Percentiles rank a stretch among this genome's conserved stretches.
phyloP scores from a whole-genome alignment of 768 basidiomycete species.

The Kwoniella botswanensis region DNA sequence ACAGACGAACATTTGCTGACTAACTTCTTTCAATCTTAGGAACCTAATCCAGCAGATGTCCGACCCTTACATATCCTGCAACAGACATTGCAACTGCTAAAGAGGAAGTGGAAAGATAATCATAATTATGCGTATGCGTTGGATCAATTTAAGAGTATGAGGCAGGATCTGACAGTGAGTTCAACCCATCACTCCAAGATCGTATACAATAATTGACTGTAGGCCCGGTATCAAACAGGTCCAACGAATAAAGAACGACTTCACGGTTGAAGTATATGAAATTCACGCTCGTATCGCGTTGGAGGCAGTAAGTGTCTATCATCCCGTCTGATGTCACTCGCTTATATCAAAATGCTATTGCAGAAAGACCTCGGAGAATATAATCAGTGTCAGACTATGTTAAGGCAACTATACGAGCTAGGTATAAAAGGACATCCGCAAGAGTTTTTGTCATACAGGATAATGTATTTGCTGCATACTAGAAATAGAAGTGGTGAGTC shows the following conservation, averaged over 20 bases:
- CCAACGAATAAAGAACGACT: constrained; percentile 97
- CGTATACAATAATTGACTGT: not conserved
- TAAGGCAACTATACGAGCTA: constrained; percentile 88
- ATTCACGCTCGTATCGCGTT: constrained; percentile 97
- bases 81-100: constrained; percentile 82
- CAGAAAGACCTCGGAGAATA: constrained; percentile 98
- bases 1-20: constrained; percentile 6
- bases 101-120: constrained; percentile 83
- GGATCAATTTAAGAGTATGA: constrained; percentile 95
- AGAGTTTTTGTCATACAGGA: constrained; percentile 96
- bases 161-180: constrained; percentile 95
- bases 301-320: constrained; percentile 70
- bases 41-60: constrained; percentile 92
- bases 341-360: constrained; percentile 1
- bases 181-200: not conserved
- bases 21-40: constrained; percentile 61
- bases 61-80: constrained; percentile 83
- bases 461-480: constrained; percentile 92
- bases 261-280: constrained; percentile 96
- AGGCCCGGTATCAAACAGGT: constrained; percentile 65
- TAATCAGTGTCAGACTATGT: constrained; percentile 92
- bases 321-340: not conserved
- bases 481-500: constrained; percentile 86
- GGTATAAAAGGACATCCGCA: constrained; percentile 90
- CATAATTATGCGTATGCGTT: constrained; percentile 77